A percentile compares a stretch with the other conserved stretches of the same genome.
These are phyloP conservation scores for Sistotremastrum suecicum DNA, from an alignment of 768 basidiomycete genomes.

Conservation along the genomic window DNA sequence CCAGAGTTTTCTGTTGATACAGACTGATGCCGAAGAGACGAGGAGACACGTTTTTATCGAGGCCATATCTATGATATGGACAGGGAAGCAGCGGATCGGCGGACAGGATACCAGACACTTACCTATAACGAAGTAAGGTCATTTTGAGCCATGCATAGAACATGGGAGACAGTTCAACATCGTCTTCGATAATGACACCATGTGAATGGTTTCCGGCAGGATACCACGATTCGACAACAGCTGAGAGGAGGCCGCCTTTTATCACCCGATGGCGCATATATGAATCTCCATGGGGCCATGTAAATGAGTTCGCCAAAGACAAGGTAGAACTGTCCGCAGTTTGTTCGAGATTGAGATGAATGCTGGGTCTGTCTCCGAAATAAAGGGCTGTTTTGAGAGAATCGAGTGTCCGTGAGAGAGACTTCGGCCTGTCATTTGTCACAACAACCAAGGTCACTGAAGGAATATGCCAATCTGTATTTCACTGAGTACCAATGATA, in stretches of 20 bases:
- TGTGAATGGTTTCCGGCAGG: constrained; percentile 60
- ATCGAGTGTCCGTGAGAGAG: constrained; percentile 48
- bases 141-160: constrained; percentile 83
- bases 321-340: constrained; percentile 52
- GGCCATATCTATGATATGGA: constrained; percentile 38
- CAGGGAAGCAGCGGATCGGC: background rate
- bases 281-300: constrained; percentile 48
- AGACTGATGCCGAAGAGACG: constrained; percentile 69
- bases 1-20: constrained; percentile 75
- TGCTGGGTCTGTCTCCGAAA: constrained; percentile 50
- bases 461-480: constrained; percentile 61
- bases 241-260: constrained; percentile 68
- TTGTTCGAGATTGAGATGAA: constrained; percentile 67
- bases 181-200: constrained; percentile 73
- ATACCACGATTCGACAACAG: constrained; percentile 86
- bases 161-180: constrained; percentile 71
- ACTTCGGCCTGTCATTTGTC: constrained; percentile 61
- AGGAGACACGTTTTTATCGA: constrained; percentile 21
- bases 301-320: constrained; percentile 29
- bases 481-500: constrained; percentile 7
- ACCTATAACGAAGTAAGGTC: constrained; percentile 66
- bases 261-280: constrained; percentile 59
- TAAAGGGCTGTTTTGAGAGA: constrained; percentile 47
- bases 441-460: constrained; percentile 58
- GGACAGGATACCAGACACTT: background rate